Percentiles rank a stretch among this genome's conserved stretches.
Evolutionary conservation across 768 basidiomycete genomes (phyloP).

Genomic region (Tylopilus vinaceipallidus): DNA sequence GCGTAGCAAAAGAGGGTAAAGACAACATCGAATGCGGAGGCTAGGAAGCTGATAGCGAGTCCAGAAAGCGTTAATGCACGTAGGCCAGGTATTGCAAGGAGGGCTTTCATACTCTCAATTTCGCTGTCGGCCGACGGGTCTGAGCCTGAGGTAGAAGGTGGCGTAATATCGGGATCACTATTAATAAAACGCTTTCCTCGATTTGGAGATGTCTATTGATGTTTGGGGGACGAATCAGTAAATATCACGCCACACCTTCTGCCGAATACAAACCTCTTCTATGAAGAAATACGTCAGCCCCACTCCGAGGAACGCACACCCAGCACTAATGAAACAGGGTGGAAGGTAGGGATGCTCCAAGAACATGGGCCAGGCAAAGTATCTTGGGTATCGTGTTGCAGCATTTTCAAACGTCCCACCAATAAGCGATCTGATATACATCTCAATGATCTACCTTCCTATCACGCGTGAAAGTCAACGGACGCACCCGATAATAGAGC

Average conservation of each 20-base stretch:
- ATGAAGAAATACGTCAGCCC: conserved; percentile 1
- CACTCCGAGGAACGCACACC: not conserved
- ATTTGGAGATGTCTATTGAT: conserved; percentile 4
- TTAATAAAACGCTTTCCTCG: not conserved
- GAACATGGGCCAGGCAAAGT: conserved; percentile 9
- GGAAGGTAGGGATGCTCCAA: conserved; percentile 8
- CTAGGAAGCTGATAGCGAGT: conserved; percentile 46
- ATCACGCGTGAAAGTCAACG: not conserved
- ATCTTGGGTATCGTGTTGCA: conserved; percentile 5
- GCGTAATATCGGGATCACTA: not conserved
- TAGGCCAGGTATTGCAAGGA: conserved; percentile 49
- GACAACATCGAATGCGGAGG: conserved; percentile 56
- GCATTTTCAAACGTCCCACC: conserved; percentile 10
- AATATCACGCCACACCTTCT: not conserved
- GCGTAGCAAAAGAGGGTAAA: conserved; percentile 63
- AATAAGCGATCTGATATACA: conserved; percentile 4
- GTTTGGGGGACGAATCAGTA: not conserved
- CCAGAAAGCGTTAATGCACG: conserved; percentile 49
- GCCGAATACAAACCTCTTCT: conserved; percentile 8
- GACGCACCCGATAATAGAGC: conserved; percentile 2
- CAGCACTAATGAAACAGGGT: conserved; percentile 1
- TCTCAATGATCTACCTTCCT: not conserved
- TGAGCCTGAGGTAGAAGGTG: not conserved
- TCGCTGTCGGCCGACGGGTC: not conserved
- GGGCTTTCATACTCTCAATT: conserved; percentile 27